A percentile compares a stretch with the other conserved stretches of the same genome.
phyloP scores from a whole-genome alignment of 768 basidiomycete genomes.

The Pluteus cervinus region DNA sequence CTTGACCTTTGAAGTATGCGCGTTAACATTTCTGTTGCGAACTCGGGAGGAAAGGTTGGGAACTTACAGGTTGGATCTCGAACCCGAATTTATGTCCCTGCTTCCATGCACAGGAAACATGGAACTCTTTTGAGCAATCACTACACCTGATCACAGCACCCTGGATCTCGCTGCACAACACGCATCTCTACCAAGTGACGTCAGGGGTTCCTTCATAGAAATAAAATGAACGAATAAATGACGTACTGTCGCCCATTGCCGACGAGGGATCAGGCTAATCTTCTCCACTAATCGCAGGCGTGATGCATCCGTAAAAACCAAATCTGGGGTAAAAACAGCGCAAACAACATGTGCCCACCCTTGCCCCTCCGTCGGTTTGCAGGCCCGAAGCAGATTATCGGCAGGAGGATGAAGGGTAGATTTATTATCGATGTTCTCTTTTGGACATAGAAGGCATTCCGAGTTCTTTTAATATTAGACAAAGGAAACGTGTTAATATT shows the following conservation, averaged over 20 bases:
- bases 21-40: background rate
- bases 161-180: constrained; percentile 60
- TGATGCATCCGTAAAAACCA: constrained; percentile 72
- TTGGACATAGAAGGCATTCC: constrained; percentile 83
- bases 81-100: constrained; percentile 85
- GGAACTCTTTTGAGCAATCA: constrained; percentile 78
- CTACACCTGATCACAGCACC: constrained; percentile 83
- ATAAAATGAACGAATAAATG: background rate
- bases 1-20: constrained; percentile 50
- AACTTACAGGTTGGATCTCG: constrained; percentile 76
- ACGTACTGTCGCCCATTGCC: constrained; percentile 73
- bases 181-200: constrained; percentile 51
- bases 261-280: constrained; percentile 61
- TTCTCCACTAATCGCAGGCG: constrained; percentile 82
- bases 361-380: constrained; percentile 90
- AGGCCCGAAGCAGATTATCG: constrained; percentile 66
- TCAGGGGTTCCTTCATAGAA: background rate
- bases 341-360: constrained; percentile 92
- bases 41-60: background rate
- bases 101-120: constrained; percentile 88
- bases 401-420: constrained; percentile 39
- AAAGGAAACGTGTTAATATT: too few species aligned
- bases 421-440: constrained; percentile 47
- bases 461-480: constrained; percentile 48
- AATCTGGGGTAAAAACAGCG: constrained; percentile 80